Conservation (phyloP, 768 basidiomycete species). For the Sarcodon aspratus region DNA sequence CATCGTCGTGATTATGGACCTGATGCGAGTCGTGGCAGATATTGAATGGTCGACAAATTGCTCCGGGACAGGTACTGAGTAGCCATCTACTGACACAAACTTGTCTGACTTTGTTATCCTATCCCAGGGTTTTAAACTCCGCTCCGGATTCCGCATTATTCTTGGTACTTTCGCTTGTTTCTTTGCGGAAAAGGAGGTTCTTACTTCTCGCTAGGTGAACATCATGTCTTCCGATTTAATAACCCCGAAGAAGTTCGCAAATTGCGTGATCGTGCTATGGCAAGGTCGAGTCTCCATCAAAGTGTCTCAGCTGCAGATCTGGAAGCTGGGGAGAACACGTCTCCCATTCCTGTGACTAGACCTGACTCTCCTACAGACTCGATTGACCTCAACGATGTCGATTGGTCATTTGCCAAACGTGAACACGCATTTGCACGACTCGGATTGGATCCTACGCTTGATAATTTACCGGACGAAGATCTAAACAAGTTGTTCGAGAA, state of each 20-base stretch:
- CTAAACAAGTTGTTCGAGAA: slow-evolving; percentile 90
- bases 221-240: slow-evolving; percentile 97
- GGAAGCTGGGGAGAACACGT: slow-evolving; percentile 32
- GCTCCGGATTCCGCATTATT: slow-evolving; percentile 94
- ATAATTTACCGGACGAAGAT: slow-evolving; percentile 90
- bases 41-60: slow-evolving; percentile 85
- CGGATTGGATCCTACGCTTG: slow-evolving; percentile 80
- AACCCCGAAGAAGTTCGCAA: slow-evolving; percentile 93
- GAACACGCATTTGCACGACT: slow-evolving; percentile 86
- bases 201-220: slow-evolving; percentile 49
- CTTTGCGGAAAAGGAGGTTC: neutral
- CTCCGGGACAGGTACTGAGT: slow-evolving; percentile 52
- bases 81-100: slow-evolving; percentile 9
- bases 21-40: slow-evolving; percentile 38
- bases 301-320: slow-evolving; percentile 58
- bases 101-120: neutral
- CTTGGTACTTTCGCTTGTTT: slow-evolving; percentile 44
- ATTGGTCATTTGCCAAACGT: slow-evolving; percentile 96
- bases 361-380: slow-evolving; percentile 71
- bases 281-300: slow-evolving; percentile 57
- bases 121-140: slow-evolving; percentile 63
- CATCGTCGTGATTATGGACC: neutral
- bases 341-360: slow-evolving; percentile 42
- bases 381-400: slow-evolving; percentile 48
- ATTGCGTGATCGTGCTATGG: slow-evolving; percentile 71